A percentile compares a stretch with the other conserved stretches of the same genome.
phyloP scores from a whole-genome alignment of 129 eudicot species.

The Tanacetum coccineum region DNA sequence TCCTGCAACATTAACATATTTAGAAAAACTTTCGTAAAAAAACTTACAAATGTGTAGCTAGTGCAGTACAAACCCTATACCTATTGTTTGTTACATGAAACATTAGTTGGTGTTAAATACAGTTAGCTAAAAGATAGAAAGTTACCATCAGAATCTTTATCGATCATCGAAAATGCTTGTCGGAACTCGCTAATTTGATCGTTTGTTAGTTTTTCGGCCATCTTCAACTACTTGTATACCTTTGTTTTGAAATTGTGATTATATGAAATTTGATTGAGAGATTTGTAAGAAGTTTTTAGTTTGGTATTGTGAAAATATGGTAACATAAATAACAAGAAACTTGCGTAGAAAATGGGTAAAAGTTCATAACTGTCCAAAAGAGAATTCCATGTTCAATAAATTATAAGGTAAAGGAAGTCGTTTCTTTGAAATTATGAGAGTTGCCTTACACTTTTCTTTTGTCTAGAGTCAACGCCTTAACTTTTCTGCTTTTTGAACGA shows the following conservation, averaged over 20 bases:
- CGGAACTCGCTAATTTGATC: constrained; percentile 60
- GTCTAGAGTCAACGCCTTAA: constrained; percentile 24
- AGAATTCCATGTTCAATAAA: constrained; percentile 40
- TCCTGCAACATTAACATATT: constrained; percentile 25
- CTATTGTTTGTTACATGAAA: neutral
- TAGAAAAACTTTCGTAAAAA: too few relatives aligned
- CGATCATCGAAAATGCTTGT: constrained; percentile 61
- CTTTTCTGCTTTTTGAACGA: constrained; percentile 17
- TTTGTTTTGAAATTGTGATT: neutral
- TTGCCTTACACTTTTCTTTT: constrained; percentile 16
- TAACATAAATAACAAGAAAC: constrained; percentile 4
- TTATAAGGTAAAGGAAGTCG: constrained; percentile 25
- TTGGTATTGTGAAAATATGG: neutral
- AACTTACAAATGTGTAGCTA: too few relatives aligned
- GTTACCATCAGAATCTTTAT: constrained; percentile 65
- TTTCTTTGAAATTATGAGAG: constrained; percentile 32
- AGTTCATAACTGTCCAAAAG: constrained; percentile 29
- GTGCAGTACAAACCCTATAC: too few relatives aligned
- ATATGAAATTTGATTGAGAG: neutral
- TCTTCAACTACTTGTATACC: constrained; percentile 10
- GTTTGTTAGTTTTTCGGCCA: constrained; percentile 48
- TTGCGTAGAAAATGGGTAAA: constrained; percentile 23
- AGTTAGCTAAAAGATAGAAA: neutral
- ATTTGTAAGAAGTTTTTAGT: neutral
- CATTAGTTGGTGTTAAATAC: neutral